phyloP scores from a whole-genome alignment of 768 basidiomycete species.

The Pleurotus tuoliensis region DNA sequence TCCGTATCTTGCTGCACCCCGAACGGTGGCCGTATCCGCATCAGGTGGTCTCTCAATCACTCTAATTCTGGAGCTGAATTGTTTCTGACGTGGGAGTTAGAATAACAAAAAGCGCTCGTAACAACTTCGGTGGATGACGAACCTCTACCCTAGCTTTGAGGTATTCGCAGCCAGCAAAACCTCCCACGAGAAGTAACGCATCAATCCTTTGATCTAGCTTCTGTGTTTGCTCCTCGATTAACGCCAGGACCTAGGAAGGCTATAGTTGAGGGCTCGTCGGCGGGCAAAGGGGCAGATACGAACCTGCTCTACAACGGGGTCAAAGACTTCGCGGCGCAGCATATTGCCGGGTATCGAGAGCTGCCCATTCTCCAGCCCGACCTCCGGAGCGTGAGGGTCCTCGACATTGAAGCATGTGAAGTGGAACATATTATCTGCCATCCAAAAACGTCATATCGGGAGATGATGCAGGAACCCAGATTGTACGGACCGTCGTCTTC shows the following conservation, averaged over 20 bases:
- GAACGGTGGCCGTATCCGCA: conserved; percentile 83
- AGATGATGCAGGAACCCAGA: not conserved
- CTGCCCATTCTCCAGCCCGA: conserved; percentile 81
- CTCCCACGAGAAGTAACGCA: conserved; percentile 86
- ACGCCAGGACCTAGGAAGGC: conserved; percentile 57
- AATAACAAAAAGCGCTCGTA: not conserved
- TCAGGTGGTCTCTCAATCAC: conserved; percentile 83
- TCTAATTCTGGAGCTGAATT: conserved; percentile 59
- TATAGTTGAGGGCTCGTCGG: conserved; percentile 3
- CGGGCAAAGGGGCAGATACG: conserved; percentile 15
- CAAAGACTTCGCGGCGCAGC: conserved; percentile 83
- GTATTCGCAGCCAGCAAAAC: conserved; percentile 85
- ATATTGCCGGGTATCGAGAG: conserved; percentile 78
- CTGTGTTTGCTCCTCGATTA: conserved; percentile 73
- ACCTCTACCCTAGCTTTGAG: conserved; percentile 77
- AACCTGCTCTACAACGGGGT: conserved; percentile 81
- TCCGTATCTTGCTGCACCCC: conserved; percentile 87
- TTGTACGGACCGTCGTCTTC: conserved; percentile 63
- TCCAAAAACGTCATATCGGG: not conserved
- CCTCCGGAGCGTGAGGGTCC: conserved; percentile 74
- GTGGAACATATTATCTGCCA: conserved; percentile 70
- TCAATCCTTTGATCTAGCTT: conserved; percentile 70
- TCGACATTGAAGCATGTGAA: conserved; percentile 90
- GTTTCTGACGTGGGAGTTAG: conserved; percentile 41
- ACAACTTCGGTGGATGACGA: conserved; percentile 17